Evolutionary conservation across 2,329 filamentous ascomycete genomes (phyloP), one percentile per base, ranked within the genome.

Genomic region (Ploettnerulaceae sp.): DNA sequence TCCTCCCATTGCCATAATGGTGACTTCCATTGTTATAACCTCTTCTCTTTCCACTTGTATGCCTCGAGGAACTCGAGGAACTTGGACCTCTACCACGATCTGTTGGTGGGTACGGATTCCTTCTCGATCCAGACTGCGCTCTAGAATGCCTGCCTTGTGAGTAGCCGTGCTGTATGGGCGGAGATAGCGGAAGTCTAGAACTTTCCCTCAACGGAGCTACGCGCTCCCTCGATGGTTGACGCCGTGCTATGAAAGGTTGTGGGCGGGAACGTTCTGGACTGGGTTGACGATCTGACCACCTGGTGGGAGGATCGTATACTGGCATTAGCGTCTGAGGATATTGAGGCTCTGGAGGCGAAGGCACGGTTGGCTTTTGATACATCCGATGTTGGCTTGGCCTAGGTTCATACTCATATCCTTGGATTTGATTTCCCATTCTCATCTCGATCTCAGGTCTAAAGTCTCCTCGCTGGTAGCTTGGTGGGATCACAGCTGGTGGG

Each of bases 241-340:
- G 22, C 18, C 21, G 24, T 25, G 25, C 12, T 7, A 20, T 18
- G 24, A 17, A 28, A 2, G 36, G 36, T 14, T 18, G 25, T 18
- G 25, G 24, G 15, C 25, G 25, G 21, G 26, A 40, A 12, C 26
- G 25, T n/a, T 32, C 38, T 22, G 38, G 38, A 32, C 38, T 32
- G 6, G 38, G 28, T 25, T 31, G 38, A 11, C 25, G 38, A 32
- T 32, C 38, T 5, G 26, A 32, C 38, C 38, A 41, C 15, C 38
- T 24, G 17, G 38, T 4, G 22, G 26, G 38, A n/a, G 26, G 26
- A 5, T 41, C 38, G 12, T 32, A 41, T 8, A 22, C 18, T 4
- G 38, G 38, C 26, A 32, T 31, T 5, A 17, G 26, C 14, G 38
- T 12, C 11, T 29, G 28, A n/a, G 28, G 9, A 8, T 32, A 41